Base-by-base conservation (phyloP, 2,329 filamentous ascomycete species). In the Diaporthe vexans region DNA sequence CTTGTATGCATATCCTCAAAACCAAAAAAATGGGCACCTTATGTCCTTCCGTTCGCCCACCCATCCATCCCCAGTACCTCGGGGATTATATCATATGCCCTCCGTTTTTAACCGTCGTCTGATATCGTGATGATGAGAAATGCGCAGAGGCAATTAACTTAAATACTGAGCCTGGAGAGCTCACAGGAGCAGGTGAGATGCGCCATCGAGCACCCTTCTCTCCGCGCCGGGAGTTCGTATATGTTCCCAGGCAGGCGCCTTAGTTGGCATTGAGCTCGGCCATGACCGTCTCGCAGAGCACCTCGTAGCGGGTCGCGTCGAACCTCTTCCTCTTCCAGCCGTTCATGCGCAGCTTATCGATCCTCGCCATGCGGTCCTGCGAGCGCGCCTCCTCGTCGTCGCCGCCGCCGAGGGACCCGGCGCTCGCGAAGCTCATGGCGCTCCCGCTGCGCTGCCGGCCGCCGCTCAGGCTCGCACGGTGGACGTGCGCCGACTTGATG, bases 291-390 rank as follows among this genome's bases (percentile, higher is more conserved):
- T 88, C 87, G 19, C 88, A 82, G 11, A 91, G 82, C 26, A 84
- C 84, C 79, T 89, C 86, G 78, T 91, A 91, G 51, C 87, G 84
- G 58, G 82, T 80, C 8, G 82, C 81, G 75, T 91, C 87, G 76
- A 91, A 91, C 29, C 89, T 86, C 77, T 86, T 86, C 37, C 90
- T 83, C 78, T 85, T 85, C 89, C 90, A 91, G 3, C 89, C 89
- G 67, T 78, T 84, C n/a, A 85, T 85, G 26, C 88, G 86, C 15
- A 91, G 81, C 13, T 86, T 84, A 81, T 89, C 88, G 76, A 91
- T 90, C 33, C 89, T 85, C 9, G 86, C 84, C 74, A 84, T 83
- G 3, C 89, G 81, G 46, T 89, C 87, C 24, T 84, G 77, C 2
- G 78, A 77, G 24, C 83, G 83, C 71, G 82, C 77, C 71, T 85